Evolutionary conservation across 371 early-diverging fungal species (phyloP), one percentile per base, ranked within the genome.

Genomic region (Encephalitozoon cuniculi): DNA sequence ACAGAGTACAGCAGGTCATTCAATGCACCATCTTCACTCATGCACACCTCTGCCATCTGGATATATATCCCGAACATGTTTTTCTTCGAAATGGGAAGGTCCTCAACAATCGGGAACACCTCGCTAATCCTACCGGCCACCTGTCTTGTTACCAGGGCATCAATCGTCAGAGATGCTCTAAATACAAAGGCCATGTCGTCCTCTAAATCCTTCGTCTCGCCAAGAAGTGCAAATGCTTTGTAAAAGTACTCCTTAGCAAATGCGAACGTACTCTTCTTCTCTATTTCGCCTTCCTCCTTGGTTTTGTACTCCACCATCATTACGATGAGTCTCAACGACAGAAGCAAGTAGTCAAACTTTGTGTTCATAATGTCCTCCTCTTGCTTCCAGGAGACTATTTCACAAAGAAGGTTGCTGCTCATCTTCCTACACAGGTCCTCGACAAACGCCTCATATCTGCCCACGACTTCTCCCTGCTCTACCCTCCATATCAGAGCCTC

Each of bases 161-260:
- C 55, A 26, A 71, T 55, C 2, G 43, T 11, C 23, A 59, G 55
- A 2, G 39, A 11, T 7, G 40, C 25, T 9, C 28, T 71, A 23
- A 71, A 71, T 28, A 71, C 25, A 43, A 40, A 43, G 7, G 44
- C 30, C 23, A 71, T 37, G 23, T 71, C 71, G 4, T 71, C 55
- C 34, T 71, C 71, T 2, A 71, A n/a, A 26, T 25, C 40, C 18
- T 54, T 23, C 18, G 43, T 23, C 55, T 52, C 55, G 8, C 49
- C 55, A 15, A 71, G 25, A 28, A 71, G 21, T 9, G 11, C 41
- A 46, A 55, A 55, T 25, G 49, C n/a, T 37, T 71, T 55, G 11
- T 71, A 37, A 52, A 54, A 54, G 41, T 34, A 55, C 11, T 39
- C 40, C 12, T 44, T 54, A 15, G 71, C 53, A 40, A 71, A 71